A percentile compares a stretch with the other conserved stretches of the same genome.
These are phyloP conservation scores for Alternaria triticina DNA, from an alignment of 2,329 filamentous ascomycete species.

Conservation along the genomic window DNA sequence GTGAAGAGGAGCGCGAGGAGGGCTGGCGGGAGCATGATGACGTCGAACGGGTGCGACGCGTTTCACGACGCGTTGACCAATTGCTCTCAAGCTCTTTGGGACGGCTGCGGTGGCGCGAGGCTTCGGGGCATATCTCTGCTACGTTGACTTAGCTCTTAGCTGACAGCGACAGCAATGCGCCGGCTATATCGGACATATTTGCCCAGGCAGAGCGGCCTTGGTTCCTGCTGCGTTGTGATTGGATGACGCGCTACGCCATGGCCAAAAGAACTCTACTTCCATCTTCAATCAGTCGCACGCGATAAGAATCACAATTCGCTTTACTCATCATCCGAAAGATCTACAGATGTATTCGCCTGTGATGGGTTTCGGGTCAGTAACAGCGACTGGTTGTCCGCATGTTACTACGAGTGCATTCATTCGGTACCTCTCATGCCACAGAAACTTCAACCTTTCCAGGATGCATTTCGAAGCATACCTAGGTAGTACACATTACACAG, in stretches of 20 bases:
- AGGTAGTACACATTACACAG: neutral
- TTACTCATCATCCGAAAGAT: constrained; percentile 18
- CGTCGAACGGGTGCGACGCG: constrained; percentile 9
- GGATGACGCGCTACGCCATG: constrained; percentile 7
- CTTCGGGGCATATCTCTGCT: constrained; percentile 9
- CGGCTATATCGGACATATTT: constrained; percentile 5
- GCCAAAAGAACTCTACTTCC: neutral
- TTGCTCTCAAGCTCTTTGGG: constrained; percentile 2
- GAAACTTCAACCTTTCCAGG: neutral
- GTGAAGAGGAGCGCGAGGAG: constrained; percentile 25
- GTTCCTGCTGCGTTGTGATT: constrained; percentile 4
- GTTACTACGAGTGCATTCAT: neutral
- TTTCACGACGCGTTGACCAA: constrained; percentile 8
- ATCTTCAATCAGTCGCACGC: constrained; percentile 4
- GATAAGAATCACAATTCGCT: constrained; percentile 19
- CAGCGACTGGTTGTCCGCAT: neutral
- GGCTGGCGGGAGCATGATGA: constrained; percentile 27
- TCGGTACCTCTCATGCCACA: neutral
- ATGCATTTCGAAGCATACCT: neutral
- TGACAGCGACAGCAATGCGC: constrained; percentile 6
- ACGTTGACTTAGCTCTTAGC: constrained; percentile 4
- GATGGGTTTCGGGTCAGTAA: neutral
- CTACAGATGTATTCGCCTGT: neutral
- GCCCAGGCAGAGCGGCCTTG: constrained; percentile 4
- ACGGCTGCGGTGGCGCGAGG: constrained; percentile 8